Percentiles rank a stretch among this genome's conserved stretches.
Evolutionary conservation across 345 rosid species (phyloP).

Genomic region (Cochlearia excelsa): DNA sequence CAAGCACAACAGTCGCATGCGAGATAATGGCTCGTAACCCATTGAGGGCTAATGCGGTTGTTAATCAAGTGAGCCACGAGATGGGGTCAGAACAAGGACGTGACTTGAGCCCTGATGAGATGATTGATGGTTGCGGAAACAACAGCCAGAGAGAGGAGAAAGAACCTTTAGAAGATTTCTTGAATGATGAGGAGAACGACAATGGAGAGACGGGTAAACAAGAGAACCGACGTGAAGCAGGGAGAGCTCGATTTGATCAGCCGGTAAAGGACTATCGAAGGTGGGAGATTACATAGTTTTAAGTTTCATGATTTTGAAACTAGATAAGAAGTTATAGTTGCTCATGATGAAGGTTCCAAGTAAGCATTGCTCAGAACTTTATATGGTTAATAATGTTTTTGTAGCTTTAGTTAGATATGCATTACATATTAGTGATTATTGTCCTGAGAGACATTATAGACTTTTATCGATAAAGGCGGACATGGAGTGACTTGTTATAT

Average conservation of each 20-base stretch:
- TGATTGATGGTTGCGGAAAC: conserved; percentile 94
- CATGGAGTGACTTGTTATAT: too few relatives aligned
- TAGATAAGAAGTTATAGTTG: too few relatives aligned
- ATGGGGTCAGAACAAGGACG: conserved; percentile 64
- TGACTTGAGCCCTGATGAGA: conserved; percentile 66
- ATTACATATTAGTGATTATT: conserved; percentile 4
- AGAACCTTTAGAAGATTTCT: conserved; percentile 94
- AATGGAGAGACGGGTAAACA: conserved; percentile 68
- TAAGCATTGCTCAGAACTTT: not conserved
- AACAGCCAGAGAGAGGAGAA: conserved; percentile 75
- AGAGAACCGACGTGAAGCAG: conserved; percentile 75
- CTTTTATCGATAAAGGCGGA: too few relatives aligned
- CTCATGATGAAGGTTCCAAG: not conserved
- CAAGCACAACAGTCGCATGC: conserved; percentile 61
- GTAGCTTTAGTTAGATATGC: conserved; percentile 18
- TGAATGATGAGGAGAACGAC: conserved; percentile 89
- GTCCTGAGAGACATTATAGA: not conserved
- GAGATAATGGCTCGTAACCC: conserved; percentile 73
- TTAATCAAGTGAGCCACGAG: conserved; percentile 70
- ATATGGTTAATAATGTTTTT: conserved; percentile 2
- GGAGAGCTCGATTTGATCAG: conserved; percentile 85
- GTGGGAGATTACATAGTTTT: conserved; percentile 9
- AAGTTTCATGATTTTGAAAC: too few relatives aligned
- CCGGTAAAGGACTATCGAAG: conserved; percentile 34
- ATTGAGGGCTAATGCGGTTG: conserved; percentile 63